Evolutionary conservation across 2,329 filamentous ascomycete species (phyloP).

Genomic region (Hirsutella minnesotensis): DNA sequence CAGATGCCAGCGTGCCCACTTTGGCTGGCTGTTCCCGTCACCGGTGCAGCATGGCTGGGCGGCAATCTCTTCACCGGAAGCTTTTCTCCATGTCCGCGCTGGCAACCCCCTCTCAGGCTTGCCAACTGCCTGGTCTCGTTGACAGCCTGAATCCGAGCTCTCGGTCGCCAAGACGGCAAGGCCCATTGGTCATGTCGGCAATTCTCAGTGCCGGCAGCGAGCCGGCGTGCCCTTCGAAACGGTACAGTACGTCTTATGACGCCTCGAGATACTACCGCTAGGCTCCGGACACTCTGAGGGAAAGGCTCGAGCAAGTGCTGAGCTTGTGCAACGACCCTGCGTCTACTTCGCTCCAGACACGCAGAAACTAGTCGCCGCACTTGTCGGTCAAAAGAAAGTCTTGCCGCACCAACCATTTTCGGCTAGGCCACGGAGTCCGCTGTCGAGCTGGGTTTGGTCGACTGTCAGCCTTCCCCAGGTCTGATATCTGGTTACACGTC

Average conservation of each 20-base stretch:
- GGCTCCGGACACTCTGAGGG: background rate
- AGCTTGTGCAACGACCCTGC: conserved; percentile 4
- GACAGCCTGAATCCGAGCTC: too few species aligned
- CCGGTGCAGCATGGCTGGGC: too few species aligned
- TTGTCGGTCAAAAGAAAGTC: conserved; percentile 9
- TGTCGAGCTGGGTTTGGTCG: conserved; percentile 5
- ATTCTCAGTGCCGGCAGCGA: background rate
- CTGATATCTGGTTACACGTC: conserved; percentile 6
- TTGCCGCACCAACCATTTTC: conserved; percentile 5
- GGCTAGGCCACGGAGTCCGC: conserved; percentile 2
- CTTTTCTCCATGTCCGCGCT: too few species aligned
- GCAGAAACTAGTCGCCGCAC: conserved; percentile 7
- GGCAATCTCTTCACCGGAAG: too few species aligned
- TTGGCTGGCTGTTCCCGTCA: too few species aligned
- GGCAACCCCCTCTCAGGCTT: too few species aligned
- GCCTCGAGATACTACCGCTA: background rate
- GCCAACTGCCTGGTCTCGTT: too few species aligned
- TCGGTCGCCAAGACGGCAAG: background rate
- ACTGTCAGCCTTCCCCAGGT: background rate
- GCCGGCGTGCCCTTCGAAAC: background rate
- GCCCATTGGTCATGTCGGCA: background rate
- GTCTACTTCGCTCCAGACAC: conserved; percentile 7
- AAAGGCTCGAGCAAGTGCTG: background rate
- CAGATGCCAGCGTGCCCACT: too few species aligned
- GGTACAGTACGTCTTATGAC: background rate